Evolutionary conservation across 129 eudicot genomes (phyloP), one percentile per base, ranked within the genome.

Genomic region (Flaveria bidentis): DNA sequence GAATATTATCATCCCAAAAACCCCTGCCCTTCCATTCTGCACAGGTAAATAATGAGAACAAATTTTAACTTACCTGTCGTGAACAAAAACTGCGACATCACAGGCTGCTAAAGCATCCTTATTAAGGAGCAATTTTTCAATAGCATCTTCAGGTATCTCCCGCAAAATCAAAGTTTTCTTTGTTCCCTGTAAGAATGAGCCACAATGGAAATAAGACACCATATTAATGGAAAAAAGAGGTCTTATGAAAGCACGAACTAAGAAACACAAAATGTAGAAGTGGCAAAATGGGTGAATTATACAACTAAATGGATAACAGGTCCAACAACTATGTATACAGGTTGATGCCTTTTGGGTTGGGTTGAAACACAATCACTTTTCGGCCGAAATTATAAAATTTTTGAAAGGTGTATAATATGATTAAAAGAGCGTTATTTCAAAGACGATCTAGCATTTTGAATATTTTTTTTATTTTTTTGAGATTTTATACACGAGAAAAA

Each of bases 61-160:
- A 84, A 50, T 10, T 42, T n/a, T 23, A 25, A 49, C 63, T 67
- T 78, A 94, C 99, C 97, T 94, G 82, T 91, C 96, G 71, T 89
- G 92, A 46, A 94, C 90, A 81, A 91, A 94, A 42, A 94, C 84
- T 46, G 97, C 99, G 36, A 91, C 77, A 52, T 94, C 99, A 82
- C 99, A 94, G 44, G 89, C 88, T 68, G 96, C 97, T 85, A 91
- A 84, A 36, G 93, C 87, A 66, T 94, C 99, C 81, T 76, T 89
- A 17, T 49, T 72, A 17, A 73, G 80, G 49, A 94, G 81, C 26
- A 91, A 64, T 51, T 81, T 86, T 62, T 65, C 79, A 44, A 94
- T 88, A 18, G 80, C 84, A 26, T 84, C 96, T 80, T 91, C 97
- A 22, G 97, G 94, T 70, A 94, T 87, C 83, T 94, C 99, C 69